These are phyloP conservation scores for Colletotrichum liaoningense DNA, from an alignment of 2,329 filamentous ascomycete genomes.

Conservation along the genomic window DNA sequence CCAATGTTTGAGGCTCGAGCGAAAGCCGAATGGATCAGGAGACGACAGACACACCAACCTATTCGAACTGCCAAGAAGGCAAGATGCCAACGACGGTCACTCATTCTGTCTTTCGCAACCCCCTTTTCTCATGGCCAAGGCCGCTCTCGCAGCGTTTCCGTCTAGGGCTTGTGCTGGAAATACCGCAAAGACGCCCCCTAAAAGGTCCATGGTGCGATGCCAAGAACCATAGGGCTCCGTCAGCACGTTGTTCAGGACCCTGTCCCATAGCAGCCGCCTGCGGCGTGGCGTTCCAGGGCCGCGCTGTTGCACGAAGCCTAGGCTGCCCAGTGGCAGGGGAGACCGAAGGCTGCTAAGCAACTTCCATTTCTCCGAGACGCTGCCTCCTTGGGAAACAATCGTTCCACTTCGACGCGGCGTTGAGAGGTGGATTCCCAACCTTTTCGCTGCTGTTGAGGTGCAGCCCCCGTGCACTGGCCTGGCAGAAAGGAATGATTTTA, in stretches of 20 bases:
- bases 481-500: not conserved
- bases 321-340: not conserved
- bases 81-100: not conserved
- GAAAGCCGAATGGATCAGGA: conserved; percentile 6
- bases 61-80: not conserved
- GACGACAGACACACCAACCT: not conserved
- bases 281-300: conserved; percentile 13
- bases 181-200: not conserved
- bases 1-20: conserved; percentile 31
- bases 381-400: not conserved
- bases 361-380: conserved; percentile 33
- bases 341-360: conserved; percentile 5
- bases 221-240: conserved; percentile 25
- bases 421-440: conserved; percentile 26
- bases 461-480: not conserved
- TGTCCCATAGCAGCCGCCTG: conserved; percentile 13
- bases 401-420: conserved; percentile 24
- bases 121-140: conserved; percentile 8
- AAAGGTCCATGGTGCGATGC: conserved; percentile 6
- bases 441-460: conserved; percentile 18
- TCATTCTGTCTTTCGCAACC: not conserved
- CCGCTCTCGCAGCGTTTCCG: conserved; percentile 4
- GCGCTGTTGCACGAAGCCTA: conserved; percentile 19
- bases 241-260: conserved; percentile 18
- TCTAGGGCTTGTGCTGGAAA: not conserved